Base-by-base conservation (phyloP, 345 rosid genomes). In the Laguncularia racemosa region DNA sequence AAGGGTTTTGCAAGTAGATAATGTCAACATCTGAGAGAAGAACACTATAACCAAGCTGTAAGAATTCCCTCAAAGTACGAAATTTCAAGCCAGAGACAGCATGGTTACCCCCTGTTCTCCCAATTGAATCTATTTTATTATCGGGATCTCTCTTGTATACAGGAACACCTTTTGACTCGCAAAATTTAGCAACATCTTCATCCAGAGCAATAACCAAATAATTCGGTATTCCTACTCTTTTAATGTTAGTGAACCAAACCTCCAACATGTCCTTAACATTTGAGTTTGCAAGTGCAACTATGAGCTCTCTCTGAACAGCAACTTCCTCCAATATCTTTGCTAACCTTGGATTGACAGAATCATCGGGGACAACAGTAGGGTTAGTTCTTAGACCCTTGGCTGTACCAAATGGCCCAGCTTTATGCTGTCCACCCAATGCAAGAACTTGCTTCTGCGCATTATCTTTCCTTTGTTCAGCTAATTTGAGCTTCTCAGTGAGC, bases 271-370 rank as follows among this genome's bases (percentile, higher is more conserved):
- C 52, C 67, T 72, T 67, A 61, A 78, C 78, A 20, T 70, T 67
- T n/a, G 80, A 75, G 67, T 78, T 78, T 16, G 83, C 83, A 33
- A 78, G 71, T n/a, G 75, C 83, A 53, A 78, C 83, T 45, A 78
- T 60, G 15, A 78, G 60, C 67, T 74, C 79, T 40, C 62, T 78
- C 20, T 49, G 48, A 20, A 61, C 63, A 50, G 83, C 79, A 47
- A 78, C 50, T 62, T 69, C 55, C 52, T 63, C 66, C 64, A 74
- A 46, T 45, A 71, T 52, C 48, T 74, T 64, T 15, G 77, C 79
- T 48, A 74, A 51, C 56, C 79, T 74, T 2, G 72, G 75, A 68
- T 81, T 78, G 53, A 66, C 75, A 3, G 81, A 71, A 46, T 76
- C 71, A 56, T 81, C 86, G 10, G 79, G 79, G 56, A 71, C 19